Evolutionary conservation across 306 rosid species (phyloP).

Genomic region (Cicer bijugum): DNA sequence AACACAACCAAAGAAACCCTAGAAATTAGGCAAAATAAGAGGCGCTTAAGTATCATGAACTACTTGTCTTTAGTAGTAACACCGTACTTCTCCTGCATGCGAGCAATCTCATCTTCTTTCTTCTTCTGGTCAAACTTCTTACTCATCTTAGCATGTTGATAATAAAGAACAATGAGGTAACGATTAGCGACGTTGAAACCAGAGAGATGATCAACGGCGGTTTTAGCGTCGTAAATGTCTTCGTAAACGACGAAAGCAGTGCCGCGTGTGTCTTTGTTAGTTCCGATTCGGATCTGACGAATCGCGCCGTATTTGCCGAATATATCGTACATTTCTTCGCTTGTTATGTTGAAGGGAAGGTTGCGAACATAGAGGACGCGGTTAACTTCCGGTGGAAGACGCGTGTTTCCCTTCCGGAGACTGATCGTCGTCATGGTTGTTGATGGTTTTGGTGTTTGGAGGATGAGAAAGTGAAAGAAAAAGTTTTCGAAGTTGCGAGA

Average conservation of each 20-base stretch:
- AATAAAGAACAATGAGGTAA: conserved; percentile 85
- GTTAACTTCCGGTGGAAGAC: conserved; percentile 96
- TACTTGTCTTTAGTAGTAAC: conserved; percentile 91
- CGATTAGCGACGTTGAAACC: conserved; percentile 96
- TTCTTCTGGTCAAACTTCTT: conserved; percentile 92
- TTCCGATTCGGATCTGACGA: conserved; percentile 91
- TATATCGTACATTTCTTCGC: conserved; percentile 99
- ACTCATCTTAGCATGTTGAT: conserved; percentile 97
- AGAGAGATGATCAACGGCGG: conserved; percentile 95
- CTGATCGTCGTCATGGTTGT: conserved; percentile 76
- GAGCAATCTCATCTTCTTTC: conserved; percentile 89
- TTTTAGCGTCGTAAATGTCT: conserved; percentile 96
- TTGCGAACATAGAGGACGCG: conserved; percentile 86
- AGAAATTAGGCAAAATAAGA: background rate
- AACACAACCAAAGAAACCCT: conserved; percentile 32
- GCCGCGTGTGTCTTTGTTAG: conserved; percentile 94
- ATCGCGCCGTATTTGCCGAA: conserved; percentile 98
- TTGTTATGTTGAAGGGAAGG: conserved; percentile 91
- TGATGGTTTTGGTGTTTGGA: conserved; percentile 14
- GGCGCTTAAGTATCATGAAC: background rate
- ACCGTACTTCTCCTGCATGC: conserved; percentile 90
- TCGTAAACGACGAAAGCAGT: conserved; percentile 98
- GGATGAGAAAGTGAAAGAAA: background rate
- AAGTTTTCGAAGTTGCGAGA: background rate
- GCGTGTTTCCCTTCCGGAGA: conserved; percentile 85